Percentiles rank a stretch among this genome's conserved stretches.
These are phyloP conservation scores for Yarrowia osloensis DNA, from an alignment of 805 yeast genomes.

Conservation along the genomic window DNA sequence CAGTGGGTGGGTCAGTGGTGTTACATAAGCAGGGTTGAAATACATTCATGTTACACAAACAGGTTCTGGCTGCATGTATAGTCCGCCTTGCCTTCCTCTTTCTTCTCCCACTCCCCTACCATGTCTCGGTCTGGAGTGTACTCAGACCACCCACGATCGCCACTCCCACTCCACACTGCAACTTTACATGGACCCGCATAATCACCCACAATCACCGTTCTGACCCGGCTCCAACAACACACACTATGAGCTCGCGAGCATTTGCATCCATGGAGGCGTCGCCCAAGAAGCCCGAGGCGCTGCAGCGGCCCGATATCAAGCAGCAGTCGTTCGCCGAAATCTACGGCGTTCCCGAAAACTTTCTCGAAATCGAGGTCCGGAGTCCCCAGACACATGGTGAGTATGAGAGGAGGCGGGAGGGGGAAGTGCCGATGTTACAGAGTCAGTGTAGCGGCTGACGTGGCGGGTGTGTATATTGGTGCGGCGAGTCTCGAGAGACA, in stretches of 20 bases:
- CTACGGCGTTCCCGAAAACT: conserved; percentile 93
- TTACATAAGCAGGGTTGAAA: not conserved
- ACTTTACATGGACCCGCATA: conserved; percentile 30
- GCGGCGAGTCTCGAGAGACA: too few relatives aligned
- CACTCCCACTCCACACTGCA: conserved; percentile 12
- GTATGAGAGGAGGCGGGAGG: not conserved
- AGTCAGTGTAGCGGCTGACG: too few relatives aligned
- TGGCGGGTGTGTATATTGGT: too few relatives aligned
- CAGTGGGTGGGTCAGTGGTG: not conserved
- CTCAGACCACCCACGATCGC: not conserved
- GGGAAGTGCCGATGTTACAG: not conserved
- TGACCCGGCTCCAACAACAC: not conserved
- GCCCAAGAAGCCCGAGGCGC: conserved; percentile 39
- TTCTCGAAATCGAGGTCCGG: conserved; percentile 82
- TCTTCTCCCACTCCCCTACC: not conserved
- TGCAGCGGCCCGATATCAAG: conserved; percentile 46
- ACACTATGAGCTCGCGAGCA: conserved; percentile 25
- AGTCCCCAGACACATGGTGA: conserved; percentile 74
- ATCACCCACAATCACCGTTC: conserved; percentile 11
- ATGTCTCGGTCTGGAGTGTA: not conserved
- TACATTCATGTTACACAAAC: not conserved
- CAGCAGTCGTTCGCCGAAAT: conserved; percentile 75
- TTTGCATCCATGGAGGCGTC: conserved; percentile 30
- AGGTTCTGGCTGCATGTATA: not conserved
- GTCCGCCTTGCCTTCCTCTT: too few relatives aligned